Evolutionary conservation across 2,329 filamentous ascomycete species (phyloP).

Genomic region (Parastagonospora nodorum): DNA sequence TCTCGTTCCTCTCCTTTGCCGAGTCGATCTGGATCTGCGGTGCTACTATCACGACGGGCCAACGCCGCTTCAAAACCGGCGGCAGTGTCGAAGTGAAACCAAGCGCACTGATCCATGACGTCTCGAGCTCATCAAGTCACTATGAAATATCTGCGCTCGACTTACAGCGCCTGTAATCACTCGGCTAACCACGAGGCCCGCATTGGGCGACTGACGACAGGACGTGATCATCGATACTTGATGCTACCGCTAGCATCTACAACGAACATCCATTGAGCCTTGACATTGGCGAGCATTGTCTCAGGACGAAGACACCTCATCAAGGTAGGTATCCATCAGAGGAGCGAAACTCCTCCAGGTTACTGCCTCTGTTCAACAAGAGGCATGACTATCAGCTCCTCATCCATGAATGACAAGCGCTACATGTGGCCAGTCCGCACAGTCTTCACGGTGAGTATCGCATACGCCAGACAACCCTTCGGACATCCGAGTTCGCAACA

Average conservation of each 20-base stretch:
- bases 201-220: constrained; percentile 30
- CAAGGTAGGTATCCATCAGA: background rate
- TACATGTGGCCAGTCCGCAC: too few species aligned
- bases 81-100: constrained; percentile 10
- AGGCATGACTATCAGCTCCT: too few species aligned
- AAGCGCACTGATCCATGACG: background rate
- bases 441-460: too few species aligned
- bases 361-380: too few species aligned
- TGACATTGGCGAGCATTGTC: constrained; percentile 2
- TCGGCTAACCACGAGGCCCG: constrained; percentile 35
- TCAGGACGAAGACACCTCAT: background rate
- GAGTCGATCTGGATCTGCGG: constrained; percentile 12
- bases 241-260: constrained; percentile 31
- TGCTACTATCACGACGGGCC: constrained; percentile 5
- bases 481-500: too few species aligned
- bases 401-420: too few species aligned
- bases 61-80: constrained; percentile 5
- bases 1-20: constrained; percentile 26
- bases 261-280: constrained; percentile 12
- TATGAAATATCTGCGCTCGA: too few species aligned
- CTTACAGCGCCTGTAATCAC: constrained; percentile 6
- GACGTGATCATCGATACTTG: constrained; percentile 32
- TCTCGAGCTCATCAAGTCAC: background rate
- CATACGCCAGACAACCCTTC: too few species aligned
- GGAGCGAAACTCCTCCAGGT: too few species aligned